Evolutionary conservation across 306 rosid species (phyloP).

Genomic region (Arachis hypogaea): DNA sequence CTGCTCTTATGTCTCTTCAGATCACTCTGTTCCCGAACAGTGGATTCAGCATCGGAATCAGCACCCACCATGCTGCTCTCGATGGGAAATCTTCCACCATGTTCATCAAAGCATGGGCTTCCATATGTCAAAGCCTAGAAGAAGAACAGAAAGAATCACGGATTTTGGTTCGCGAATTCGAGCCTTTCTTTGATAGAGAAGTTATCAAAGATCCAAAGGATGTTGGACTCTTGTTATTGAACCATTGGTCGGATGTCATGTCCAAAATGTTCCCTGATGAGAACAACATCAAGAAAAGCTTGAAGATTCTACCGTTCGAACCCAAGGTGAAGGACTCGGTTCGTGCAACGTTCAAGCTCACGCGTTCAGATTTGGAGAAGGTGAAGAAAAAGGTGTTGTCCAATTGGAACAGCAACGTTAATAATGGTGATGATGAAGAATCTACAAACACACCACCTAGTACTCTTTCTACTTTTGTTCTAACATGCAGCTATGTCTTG

Average conservation of each 20-base stretch:
- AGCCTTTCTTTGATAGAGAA: conserved; percentile 47
- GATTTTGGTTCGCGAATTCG: conserved; percentile 28
- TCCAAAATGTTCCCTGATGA: neutral
- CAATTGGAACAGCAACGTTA: conserved; percentile 11
- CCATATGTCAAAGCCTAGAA: conserved; percentile 24
- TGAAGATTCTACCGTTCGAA: conserved; percentile 29
- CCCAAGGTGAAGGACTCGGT: conserved; percentile 17
- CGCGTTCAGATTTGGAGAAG: conserved; percentile 35
- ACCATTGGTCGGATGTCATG: neutral
- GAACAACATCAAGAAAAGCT: neutral
- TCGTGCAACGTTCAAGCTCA: conserved; percentile 51
- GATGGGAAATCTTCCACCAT: conserved; percentile 54
- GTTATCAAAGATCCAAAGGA: conserved; percentile 40
- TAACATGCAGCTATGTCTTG: conserved; percentile 35
- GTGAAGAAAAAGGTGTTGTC: conserved; percentile 32
- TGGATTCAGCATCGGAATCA: conserved; percentile 56
- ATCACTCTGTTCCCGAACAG: conserved; percentile 52
- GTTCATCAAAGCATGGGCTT: conserved; percentile 66
- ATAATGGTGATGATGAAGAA: neutral
- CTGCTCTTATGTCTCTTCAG: conserved; percentile 53
- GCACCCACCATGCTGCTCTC: conserved; percentile 51
- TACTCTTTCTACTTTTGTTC: conserved; percentile 44
- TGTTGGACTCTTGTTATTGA: neutral
- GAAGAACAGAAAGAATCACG: neutral
- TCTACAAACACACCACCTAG: conserved; percentile 24